These are phyloP conservation scores for Fusarium longipes DNA, from an alignment of 2,329 filamentous ascomycete species.

Conservation along the genomic window DNA sequence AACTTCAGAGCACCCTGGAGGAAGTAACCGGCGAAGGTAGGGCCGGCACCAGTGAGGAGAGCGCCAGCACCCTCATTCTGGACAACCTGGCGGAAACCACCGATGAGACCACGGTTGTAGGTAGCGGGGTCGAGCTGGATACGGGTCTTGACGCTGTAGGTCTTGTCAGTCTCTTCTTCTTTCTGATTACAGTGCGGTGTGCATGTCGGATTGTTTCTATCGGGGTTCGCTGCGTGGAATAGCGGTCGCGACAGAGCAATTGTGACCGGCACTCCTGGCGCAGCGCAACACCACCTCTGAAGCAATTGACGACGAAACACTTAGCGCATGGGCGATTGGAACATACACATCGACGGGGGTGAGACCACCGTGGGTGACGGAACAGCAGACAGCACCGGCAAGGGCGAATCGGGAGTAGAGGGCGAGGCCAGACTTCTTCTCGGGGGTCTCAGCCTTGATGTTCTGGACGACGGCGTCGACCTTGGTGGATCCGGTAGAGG, in stretches of 20 bases:
- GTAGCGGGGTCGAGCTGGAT: slow-evolving; percentile 91
- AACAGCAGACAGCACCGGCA: slow-evolving; percentile 97
- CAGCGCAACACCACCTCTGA: slow-evolving; percentile 7
- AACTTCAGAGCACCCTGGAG: slow-evolving; percentile 94
- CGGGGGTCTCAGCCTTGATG: slow-evolving; percentile 55
- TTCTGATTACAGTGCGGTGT: background rate
- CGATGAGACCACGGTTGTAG: slow-evolving; percentile 89
- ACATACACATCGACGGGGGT: slow-evolving; percentile 18
- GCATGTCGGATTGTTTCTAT: background rate
- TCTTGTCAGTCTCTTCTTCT: slow-evolving; percentile 31
- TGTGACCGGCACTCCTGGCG: slow-evolving; percentile 7
- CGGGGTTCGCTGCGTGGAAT: slow-evolving; percentile 2
- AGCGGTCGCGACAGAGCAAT: slow-evolving; percentile 16
- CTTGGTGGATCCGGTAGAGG: slow-evolving; percentile 57
- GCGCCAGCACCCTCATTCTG: slow-evolving; percentile 86
- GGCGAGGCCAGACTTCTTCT: slow-evolving; percentile 63
- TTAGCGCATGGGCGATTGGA: background rate
- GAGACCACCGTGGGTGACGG: slow-evolving; percentile 88
- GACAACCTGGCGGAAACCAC: slow-evolving; percentile 88
- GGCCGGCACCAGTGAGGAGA: slow-evolving; percentile 85
- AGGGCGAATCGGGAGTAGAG: slow-evolving; percentile 98
- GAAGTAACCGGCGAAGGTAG: slow-evolving; percentile 91
- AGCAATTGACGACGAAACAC: slow-evolving; percentile 36
- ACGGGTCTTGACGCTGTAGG: slow-evolving; percentile 86
- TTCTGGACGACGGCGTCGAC: slow-evolving; percentile 59